phyloP scores from a whole-genome alignment of 306 rosid species.

The Vachellia collinsii region DNA sequence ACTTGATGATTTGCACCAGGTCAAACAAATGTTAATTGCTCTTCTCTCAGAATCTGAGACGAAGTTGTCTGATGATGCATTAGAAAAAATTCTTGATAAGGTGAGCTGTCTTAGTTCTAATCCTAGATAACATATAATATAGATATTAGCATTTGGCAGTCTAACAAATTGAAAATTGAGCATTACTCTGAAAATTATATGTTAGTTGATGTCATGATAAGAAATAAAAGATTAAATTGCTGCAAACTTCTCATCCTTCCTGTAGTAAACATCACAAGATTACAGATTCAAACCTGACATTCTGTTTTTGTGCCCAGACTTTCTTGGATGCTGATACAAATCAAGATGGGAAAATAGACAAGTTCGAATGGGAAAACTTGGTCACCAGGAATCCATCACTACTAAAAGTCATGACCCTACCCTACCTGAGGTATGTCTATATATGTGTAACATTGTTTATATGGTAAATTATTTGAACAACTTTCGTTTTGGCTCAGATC shows the following conservation, averaged over 20 bases:
- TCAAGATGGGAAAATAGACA: slow-evolving; percentile 91
- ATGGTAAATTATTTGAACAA: background rate
- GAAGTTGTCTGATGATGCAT: slow-evolving; percentile 80
- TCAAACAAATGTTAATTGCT: slow-evolving; percentile 85
- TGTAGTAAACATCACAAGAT: background rate
- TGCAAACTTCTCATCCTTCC: background rate
- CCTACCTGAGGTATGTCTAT: slow-evolving; percentile 65
- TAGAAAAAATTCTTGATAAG: slow-evolving; percentile 77
- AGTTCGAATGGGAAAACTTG: slow-evolving; percentile 68
- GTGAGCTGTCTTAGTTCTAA: slow-evolving; percentile 41
- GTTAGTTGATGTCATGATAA: background rate
- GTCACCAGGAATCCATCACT: slow-evolving; percentile 79
- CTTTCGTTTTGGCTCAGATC: background rate
- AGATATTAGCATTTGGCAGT: background rate
- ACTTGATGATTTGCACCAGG: slow-evolving; percentile 54
- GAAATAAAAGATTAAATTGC: background rate
- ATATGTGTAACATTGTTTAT: background rate
- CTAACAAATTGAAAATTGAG: background rate
- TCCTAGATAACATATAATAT: background rate
- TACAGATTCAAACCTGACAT: slow-evolving; percentile 2
- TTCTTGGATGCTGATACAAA: slow-evolving; percentile 83
- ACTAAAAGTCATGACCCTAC: slow-evolving; percentile 86
- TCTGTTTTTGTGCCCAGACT: slow-evolving; percentile 58
- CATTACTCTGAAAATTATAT: background rate
- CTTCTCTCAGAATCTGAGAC: slow-evolving; percentile 83